These are phyloP conservation scores for Blastocystis sp. DNA, from an alignment of 352 stramenopile species.

Conservation along the genomic window DNA sequence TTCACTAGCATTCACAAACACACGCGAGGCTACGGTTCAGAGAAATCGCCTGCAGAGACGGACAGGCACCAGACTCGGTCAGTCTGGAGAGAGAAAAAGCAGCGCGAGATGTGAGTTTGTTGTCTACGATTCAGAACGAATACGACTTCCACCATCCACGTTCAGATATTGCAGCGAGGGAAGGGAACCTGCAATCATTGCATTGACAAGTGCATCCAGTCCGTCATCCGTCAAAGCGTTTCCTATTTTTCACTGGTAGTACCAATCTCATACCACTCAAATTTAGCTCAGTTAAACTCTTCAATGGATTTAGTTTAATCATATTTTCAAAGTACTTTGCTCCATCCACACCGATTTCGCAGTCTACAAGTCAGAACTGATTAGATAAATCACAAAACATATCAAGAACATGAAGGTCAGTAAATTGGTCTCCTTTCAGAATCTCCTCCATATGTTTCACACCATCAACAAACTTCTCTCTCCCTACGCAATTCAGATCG, in stretches of 20 bases:
- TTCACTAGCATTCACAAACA: not conserved
- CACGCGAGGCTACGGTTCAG: not conserved
- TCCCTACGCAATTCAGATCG: not conserved
- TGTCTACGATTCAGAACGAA: not conserved
- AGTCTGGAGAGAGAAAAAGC: not conserved
- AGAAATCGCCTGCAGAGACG: constrained; percentile 3
- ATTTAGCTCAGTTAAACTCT: constrained; percentile 1
- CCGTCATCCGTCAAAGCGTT: constrained; percentile 37
- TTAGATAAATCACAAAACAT: not conserved
- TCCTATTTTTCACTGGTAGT: not conserved
- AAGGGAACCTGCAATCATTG: not conserved
- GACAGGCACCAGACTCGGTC: not conserved
- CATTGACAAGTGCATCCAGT: not conserved
- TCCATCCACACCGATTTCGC: constrained; percentile 51
- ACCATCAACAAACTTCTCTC: constrained; percentile 34
- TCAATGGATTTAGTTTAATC: not conserved
- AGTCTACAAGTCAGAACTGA: not conserved
- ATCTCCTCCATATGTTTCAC: constrained; percentile 53
- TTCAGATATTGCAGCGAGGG: constrained; percentile 12
- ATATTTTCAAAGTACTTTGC: constrained; percentile 7
- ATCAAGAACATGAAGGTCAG: constrained; percentile 38
- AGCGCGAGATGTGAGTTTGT: not conserved
- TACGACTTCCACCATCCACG: not conserved
- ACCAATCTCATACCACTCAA: not conserved
- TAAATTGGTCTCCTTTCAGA: not conserved